These are phyloP conservation scores for Arachnomyces sp. DNA, from an alignment of 2,329 filamentous ascomycete genomes.

Conservation along the genomic window DNA sequence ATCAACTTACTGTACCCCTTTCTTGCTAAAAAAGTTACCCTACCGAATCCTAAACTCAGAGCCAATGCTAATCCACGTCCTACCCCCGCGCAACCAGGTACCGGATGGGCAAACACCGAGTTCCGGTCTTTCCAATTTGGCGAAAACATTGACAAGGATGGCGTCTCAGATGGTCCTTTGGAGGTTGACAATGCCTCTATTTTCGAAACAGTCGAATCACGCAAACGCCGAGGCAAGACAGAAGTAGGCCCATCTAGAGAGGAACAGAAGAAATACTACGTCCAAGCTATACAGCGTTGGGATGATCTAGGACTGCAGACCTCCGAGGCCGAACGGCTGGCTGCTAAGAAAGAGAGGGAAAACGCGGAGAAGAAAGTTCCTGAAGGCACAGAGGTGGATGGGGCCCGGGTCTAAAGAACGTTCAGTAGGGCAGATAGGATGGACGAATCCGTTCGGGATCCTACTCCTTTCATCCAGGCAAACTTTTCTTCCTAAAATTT, in stretches of 20 bases:
- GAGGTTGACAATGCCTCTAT: conserved; percentile 35
- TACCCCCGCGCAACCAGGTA: conserved; percentile 43
- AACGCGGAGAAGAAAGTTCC: conserved; percentile 12
- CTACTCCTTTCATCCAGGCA: too few species aligned
- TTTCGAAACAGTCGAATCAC: conserved; percentile 35
- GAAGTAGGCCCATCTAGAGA: conserved; percentile 27
- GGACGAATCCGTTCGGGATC: too few species aligned
- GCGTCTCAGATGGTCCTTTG: conserved; percentile 28
- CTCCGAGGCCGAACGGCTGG: conserved; percentile 28
- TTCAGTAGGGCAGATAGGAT: too few species aligned
- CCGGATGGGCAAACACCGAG: conserved; percentile 68
- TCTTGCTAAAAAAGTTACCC: conserved; percentile 13
- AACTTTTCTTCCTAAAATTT: too few species aligned
- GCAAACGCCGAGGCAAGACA: conserved; percentile 32
- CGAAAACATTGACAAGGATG: conserved; percentile 45
- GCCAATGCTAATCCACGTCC: conserved; percentile 15
- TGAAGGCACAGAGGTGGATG: conserved; percentile 25
- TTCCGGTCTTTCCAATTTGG: conserved; percentile 61
- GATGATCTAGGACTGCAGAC: conserved; percentile 35
- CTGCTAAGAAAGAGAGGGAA: conserved; percentile 16
- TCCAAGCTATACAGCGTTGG: conserved; percentile 34
- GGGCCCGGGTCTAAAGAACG: conserved; percentile 18
- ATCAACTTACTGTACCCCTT: conserved; percentile 4
- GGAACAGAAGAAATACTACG: conserved; percentile 32
- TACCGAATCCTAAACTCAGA: conserved; percentile 12